Conservation (phyloP, 139 green algal species). For the Tetradesmus lagerheimii region DNA sequence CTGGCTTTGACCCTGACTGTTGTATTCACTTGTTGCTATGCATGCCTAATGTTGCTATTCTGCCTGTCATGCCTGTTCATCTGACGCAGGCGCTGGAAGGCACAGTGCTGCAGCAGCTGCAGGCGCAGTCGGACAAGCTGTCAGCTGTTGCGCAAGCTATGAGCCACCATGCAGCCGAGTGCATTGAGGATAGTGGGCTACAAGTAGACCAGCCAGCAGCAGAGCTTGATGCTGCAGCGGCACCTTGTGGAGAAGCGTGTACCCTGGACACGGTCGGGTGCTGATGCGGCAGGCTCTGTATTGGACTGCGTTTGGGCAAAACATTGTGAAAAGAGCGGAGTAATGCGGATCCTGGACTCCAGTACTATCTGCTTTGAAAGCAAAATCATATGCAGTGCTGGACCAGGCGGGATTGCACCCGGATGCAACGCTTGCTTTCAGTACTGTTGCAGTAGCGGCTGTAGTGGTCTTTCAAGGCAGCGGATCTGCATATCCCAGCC, state of each 20-base stretch:
- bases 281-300: background rate
- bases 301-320: too few relatives aligned
- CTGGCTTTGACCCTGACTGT: too few relatives aligned
- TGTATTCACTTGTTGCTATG: too few relatives aligned
- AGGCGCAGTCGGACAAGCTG: slow-evolving; percentile 27
- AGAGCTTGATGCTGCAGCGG: background rate
- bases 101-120: slow-evolving; percentile 34
- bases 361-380: too few relatives aligned
- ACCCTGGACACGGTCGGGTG: background rate
- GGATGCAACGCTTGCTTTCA: too few relatives aligned
- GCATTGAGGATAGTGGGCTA: background rate
- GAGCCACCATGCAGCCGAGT: background rate
- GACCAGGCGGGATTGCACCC: too few relatives aligned
- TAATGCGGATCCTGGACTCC: too few relatives aligned
- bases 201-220: background rate
- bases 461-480: too few relatives aligned
- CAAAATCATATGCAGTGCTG: too few relatives aligned
- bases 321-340: too few relatives aligned
- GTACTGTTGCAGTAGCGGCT: too few relatives aligned
- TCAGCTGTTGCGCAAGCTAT: background rate
- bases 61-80: background rate
- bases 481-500: too few relatives aligned
- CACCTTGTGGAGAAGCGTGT: background rate
- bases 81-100: background rate
- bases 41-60: background rate